A percentile compares a stretch with the other conserved stretches of the same genome.
Evolutionary conservation across 345 rosid species (phyloP).

Genomic region (Lepidium africanum): DNA sequence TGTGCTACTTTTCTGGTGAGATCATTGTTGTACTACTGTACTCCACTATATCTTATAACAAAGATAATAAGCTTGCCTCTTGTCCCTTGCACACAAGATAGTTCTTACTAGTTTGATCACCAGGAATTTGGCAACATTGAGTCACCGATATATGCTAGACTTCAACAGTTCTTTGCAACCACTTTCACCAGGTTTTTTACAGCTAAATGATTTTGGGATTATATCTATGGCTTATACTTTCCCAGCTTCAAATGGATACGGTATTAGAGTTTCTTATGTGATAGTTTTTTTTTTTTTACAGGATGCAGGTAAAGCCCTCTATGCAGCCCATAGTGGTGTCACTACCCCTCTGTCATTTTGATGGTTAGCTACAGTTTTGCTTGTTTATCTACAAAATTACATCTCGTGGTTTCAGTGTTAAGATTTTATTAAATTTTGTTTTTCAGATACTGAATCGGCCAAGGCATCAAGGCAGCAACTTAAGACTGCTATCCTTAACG

Average conservation of each 20-base stretch:
- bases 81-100: slow-evolving; percentile 14
- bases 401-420: neutral
- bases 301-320: slow-evolving; percentile 82
- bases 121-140: slow-evolving; percentile 95
- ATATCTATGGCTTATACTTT: neutral
- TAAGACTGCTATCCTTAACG: slow-evolving; percentile 61
- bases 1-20: slow-evolving; percentile 75
- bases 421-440: neutral
- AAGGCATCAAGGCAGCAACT: slow-evolving; percentile 90
- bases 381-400: neutral
- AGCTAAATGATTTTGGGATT: neutral
- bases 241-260: neutral
- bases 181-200: slow-evolving; percentile 58
- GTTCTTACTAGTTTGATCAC: slow-evolving; percentile 24
- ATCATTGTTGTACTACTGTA: neutral
- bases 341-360: slow-evolving; percentile 85
- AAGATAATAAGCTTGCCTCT: neutral
- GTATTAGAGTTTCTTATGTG: slow-evolving; percentile 2
- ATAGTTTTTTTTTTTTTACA: slow-evolving; percentile 19
- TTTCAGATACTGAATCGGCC: slow-evolving; percentile 83
- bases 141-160: slow-evolving; percentile 72
- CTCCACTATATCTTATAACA: neutral
- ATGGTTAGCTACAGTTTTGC: slow-evolving; percentile 45
- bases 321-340: slow-evolving; percentile 69
- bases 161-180: slow-evolving; percentile 62